Percentiles rank a stretch among this genome's conserved stretches.
phyloP scores from a whole-genome alignment of 2,329 filamentous ascomycete species.

The Claviceps spartinae region DNA sequence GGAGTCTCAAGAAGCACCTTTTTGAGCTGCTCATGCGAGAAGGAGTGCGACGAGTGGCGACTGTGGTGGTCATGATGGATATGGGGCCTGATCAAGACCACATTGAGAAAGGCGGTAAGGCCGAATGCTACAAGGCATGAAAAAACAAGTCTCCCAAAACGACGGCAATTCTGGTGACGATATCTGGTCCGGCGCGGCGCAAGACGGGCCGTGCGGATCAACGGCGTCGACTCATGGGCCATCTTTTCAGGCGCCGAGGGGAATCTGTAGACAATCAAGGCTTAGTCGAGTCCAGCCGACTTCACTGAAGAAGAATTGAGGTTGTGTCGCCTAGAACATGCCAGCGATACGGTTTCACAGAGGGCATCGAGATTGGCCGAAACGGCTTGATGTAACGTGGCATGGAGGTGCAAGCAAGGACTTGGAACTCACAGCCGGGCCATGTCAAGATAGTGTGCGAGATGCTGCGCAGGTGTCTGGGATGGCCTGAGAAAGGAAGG shows the following conservation, averaged over 20 bases:
- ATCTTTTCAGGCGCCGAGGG: conserved; percentile 17
- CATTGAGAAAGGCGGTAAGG: conserved; percentile 33
- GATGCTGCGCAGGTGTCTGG: background rate
- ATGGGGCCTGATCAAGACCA: conserved; percentile 27
- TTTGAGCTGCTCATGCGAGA: conserved; percentile 37
- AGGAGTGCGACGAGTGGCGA: conserved; percentile 13
- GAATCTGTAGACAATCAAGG: conserved; percentile 4
- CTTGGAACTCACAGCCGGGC: background rate
- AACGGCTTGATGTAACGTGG: background rate
- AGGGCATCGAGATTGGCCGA: background rate
- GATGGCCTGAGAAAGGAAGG: background rate
- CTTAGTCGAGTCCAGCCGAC: background rate
- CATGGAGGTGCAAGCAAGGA: background rate
- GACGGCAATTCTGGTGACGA: conserved; percentile 45
- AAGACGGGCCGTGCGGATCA: conserved; percentile 50
- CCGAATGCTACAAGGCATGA: conserved; percentile 39
- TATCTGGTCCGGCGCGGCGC: conserved; percentile 40
- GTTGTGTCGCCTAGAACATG: background rate
- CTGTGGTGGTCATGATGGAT: conserved; percentile 20
- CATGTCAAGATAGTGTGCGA: background rate
- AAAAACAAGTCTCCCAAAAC: conserved; percentile 51
- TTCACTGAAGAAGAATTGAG: background rate
- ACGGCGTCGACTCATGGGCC: conserved; percentile 46
- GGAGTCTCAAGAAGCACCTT: conserved; percentile 45
- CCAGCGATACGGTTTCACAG: background rate